These are phyloP conservation scores for Arabidopsis lyrata DNA, from an alignment of 441 rosid species.

Conservation along the genomic window DNA sequence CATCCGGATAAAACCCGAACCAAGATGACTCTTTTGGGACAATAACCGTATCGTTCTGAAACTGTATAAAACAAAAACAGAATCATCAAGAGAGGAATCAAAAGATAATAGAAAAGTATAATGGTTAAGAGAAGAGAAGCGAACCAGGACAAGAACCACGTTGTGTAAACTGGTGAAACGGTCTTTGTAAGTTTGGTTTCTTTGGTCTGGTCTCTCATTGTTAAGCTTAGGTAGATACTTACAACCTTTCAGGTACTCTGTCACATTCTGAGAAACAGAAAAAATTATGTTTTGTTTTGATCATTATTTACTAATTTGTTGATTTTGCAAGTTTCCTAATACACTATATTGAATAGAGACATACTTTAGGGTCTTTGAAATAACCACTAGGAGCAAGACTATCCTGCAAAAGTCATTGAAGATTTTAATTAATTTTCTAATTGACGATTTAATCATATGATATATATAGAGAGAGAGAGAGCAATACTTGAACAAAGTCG, in stretches of 20 bases:
- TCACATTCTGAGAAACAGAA: conserved; percentile 50
- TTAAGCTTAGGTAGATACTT: conserved; percentile 84
- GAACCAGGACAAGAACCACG: conserved; percentile 85
- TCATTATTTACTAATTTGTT: neutral
- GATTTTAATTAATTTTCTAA: too few relatives aligned
- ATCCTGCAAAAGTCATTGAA: too few relatives aligned
- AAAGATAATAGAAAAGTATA: neutral
- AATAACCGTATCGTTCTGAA: neutral
- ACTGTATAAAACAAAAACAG: neutral
- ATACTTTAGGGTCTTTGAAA: conserved; percentile 71
- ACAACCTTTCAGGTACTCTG: conserved; percentile 59
- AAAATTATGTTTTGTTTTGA: neutral
- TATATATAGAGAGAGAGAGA: too few relatives aligned
- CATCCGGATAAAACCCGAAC: too few relatives aligned
- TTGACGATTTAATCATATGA: too few relatives aligned
- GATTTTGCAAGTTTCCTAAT: neutral
- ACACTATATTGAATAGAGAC: conserved; percentile 33
- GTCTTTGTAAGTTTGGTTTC: conserved; percentile 73
- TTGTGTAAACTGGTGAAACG: conserved; percentile 77
- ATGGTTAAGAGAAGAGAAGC: neutral
- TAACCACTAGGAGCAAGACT: too few relatives aligned
- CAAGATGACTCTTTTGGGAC: too few relatives aligned
- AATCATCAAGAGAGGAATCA: neutral
- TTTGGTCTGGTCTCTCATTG: conserved; percentile 69
- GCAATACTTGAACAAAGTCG: too few relatives aligned